phyloP scores from a whole-genome alignment of 2,329 filamentous ascomycete species.

The Allantophomopsis cytisporea region DNA sequence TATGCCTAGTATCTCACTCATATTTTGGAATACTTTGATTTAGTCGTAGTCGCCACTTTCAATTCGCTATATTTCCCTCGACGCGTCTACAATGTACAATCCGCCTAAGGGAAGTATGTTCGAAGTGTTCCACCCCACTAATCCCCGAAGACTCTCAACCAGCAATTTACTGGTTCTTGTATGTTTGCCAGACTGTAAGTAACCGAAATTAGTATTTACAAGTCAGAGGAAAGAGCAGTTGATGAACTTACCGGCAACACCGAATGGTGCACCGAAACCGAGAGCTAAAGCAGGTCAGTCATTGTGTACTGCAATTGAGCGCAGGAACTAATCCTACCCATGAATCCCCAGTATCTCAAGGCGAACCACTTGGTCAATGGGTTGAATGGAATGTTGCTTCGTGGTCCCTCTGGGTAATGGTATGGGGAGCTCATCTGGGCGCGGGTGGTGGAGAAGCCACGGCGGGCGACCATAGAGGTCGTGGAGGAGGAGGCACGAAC shows the following conservation, averaged over 20 bases:
- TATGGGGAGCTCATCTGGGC: slow-evolving; percentile 78
- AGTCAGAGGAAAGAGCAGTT: slow-evolving; percentile 1
- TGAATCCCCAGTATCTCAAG: slow-evolving; percentile 71
- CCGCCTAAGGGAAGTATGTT: too few relatives aligned
- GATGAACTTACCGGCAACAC: slow-evolving; percentile 41
- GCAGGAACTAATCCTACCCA: slow-evolving; percentile 34
- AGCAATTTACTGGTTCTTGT: slow-evolving; percentile 18
- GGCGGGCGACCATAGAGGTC: slow-evolving; percentile 64
- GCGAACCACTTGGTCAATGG: slow-evolving; percentile 78
- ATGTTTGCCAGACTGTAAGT: slow-evolving; percentile 20
- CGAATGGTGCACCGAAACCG: slow-evolving; percentile 49
- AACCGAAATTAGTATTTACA: not conserved
- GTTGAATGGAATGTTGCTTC: slow-evolving; percentile 95
- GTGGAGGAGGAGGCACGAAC: slow-evolving; percentile 39
- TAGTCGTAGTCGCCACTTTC: too few relatives aligned
- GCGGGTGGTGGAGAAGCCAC: slow-evolving; percentile 88
- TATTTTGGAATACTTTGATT: too few relatives aligned
- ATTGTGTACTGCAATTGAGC: not conserved
- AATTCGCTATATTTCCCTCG: too few relatives aligned
- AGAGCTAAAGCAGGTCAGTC: slow-evolving; percentile 19
- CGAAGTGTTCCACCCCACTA: too few relatives aligned
- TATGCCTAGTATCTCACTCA: too few relatives aligned
- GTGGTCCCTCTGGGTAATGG: slow-evolving; percentile 96
- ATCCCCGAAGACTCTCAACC: too few relatives aligned
- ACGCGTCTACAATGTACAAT: too few relatives aligned